Conservation (phyloP, 179 eudicot genomes). For the Gypsophila paniculata region DNA sequence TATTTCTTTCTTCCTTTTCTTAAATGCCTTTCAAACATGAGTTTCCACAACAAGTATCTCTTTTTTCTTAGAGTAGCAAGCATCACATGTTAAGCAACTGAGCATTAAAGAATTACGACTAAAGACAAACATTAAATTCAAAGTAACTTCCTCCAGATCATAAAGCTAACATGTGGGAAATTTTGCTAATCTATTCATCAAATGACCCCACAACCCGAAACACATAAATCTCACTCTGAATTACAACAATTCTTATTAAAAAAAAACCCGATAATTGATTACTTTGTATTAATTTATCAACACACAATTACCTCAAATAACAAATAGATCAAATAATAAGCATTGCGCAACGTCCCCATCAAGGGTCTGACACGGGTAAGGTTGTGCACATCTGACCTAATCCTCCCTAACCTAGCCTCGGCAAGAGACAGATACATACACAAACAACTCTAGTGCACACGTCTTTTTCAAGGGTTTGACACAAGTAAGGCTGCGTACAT, state of each 20-base stretch:
- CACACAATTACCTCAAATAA: slow-evolving; percentile 2
- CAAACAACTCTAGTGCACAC: neutral
- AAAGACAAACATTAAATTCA: slow-evolving; percentile 21
- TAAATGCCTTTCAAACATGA: neutral
- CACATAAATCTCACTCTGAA: slow-evolving; percentile 10
- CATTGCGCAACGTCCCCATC: neutral
- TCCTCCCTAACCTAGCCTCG: neutral
- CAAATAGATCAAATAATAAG: too few species aligned
- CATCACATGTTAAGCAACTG: neutral
- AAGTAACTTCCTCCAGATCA: slow-evolving; percentile 19
- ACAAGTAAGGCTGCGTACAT: neutral
- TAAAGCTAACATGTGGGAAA: slow-evolving; percentile 17
- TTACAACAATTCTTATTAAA: slow-evolving; percentile 13
- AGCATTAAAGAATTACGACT: slow-evolving; percentile 1
- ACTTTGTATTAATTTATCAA: neutral
- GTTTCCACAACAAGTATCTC: slow-evolving; percentile 1
- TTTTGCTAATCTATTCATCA: slow-evolving; percentile 9
- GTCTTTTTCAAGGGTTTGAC: too few species aligned
- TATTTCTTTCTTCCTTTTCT: neutral
- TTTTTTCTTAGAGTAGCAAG: neutral
- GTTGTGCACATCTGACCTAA: neutral
- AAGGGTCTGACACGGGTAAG: too few species aligned
- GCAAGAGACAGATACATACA: neutral
- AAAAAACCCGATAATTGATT: neutral
- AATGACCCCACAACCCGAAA: slow-evolving; percentile 24